A percentile compares a stretch with the other conserved stretches of the same genome.
Conservation (phyloP, 495 filamentous ascomycete genomes). For the Neohortaea acidophila region DNA sequence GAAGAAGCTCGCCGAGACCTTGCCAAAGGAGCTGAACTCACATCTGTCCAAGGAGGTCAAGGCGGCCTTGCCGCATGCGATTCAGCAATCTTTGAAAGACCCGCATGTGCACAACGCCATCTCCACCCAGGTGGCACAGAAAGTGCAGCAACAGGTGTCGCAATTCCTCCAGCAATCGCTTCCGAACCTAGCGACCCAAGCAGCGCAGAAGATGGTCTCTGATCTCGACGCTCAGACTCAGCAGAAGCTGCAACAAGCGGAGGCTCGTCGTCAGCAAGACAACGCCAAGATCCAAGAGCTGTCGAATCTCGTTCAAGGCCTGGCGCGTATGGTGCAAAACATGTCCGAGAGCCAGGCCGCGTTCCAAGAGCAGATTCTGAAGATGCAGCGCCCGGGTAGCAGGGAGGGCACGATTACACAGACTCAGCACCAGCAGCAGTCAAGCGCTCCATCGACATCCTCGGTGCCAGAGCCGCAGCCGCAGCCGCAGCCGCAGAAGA, state of each 20-base stretch:
- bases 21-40: conserved; percentile 35
- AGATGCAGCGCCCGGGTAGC: conserved; percentile 18
- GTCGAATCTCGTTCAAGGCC: conserved; percentile 48
- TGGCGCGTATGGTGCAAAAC: conserved; percentile 56
- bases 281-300: conserved; percentile 71
- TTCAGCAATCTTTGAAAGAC: conserved; percentile 49
- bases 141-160: conserved; percentile 52
- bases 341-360: conserved; percentile 52
- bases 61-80: conserved; percentile 37
- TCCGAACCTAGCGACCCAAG: conserved; percentile 41
- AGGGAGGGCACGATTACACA: background rate
- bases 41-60: conserved; percentile 40
- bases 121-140: conserved; percentile 46
- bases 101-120: conserved; percentile 53
- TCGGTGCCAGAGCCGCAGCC: background rate
- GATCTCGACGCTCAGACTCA: conserved; percentile 53
- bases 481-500: conserved; percentile 22
- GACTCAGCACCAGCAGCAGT: background rate
- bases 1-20: conserved; percentile 41
- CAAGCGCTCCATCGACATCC: background rate
- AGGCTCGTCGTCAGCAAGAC: conserved; percentile 55
- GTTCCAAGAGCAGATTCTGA: conserved; percentile 45
- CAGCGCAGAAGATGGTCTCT: conserved; percentile 42
- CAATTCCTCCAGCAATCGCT: conserved; percentile 47
- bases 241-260: conserved; percentile 47